Percentiles rank a stretch among this genome's conserved stretches.
Conservation (phyloP, 2,329 filamentous ascomycete genomes). For the Cordyceps tenuipes region DNA sequence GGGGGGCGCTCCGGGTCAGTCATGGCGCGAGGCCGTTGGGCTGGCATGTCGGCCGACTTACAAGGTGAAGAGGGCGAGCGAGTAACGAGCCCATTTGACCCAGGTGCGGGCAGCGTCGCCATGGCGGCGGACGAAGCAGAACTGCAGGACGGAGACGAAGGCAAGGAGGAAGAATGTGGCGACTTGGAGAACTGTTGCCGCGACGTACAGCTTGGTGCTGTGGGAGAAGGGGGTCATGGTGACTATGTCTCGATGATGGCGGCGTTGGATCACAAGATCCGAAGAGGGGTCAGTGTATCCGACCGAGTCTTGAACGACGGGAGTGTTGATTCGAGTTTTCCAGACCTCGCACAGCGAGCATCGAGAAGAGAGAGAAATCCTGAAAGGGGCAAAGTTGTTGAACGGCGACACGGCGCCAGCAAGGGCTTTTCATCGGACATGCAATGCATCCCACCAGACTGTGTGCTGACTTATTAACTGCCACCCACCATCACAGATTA, state of each 20-base stretch:
- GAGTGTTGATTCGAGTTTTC: background rate
- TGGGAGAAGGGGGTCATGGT: background rate
- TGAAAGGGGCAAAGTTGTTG: too few relatives aligned
- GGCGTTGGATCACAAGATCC: background rate
- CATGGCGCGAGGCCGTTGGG: background rate
- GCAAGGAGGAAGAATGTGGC: background rate
- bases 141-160: background rate
- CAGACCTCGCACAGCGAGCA: constrained; percentile 1
- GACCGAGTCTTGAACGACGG: background rate
- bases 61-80: constrained; percentile 6
- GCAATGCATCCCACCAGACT: background rate
- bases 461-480: background rate
- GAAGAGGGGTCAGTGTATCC: too few relatives aligned
- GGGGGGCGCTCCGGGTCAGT: background rate
- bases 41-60: background rate
- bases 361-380: background rate
- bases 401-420: background rate
- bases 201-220: background rate
- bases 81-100: constrained; percentile 3
- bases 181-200: background rate
- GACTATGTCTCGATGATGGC: background rate
- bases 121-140: constrained; percentile 10
- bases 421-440: background rate
- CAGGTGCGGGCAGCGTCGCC: constrained; percentile 5
- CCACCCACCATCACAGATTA: background rate